phyloP scores from a whole-genome alignment of 1,284 basidiomycete genomes.

The Anthracocystis setariae region DNA sequence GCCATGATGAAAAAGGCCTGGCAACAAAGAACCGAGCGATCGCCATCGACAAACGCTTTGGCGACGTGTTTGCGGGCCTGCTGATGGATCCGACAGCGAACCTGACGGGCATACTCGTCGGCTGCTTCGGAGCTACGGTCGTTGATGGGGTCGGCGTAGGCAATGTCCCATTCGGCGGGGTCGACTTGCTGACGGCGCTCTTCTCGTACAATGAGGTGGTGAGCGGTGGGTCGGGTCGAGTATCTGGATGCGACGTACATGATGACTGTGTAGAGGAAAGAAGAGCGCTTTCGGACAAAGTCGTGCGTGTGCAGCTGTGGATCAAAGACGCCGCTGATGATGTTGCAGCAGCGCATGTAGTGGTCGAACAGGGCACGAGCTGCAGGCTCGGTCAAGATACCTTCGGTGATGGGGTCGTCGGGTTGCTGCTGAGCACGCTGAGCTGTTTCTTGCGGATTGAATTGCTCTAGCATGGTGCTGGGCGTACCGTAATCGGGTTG shows the following conservation, averaged over 20 bases:
- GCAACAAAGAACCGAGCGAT: conserved; percentile 43
- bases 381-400: conserved; percentile 39
- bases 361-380: conserved; percentile 43
- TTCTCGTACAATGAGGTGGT: conserved; percentile 36
- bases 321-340: conserved; percentile 40
- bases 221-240: conserved; percentile 29
- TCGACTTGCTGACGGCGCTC: conserved; percentile 25
- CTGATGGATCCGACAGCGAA: conserved; percentile 37
- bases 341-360: conserved; percentile 43
- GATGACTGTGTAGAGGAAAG: conserved; percentile 50
- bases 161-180: conserved; percentile 31
- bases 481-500: conserved; percentile 43
- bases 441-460: conserved; percentile 28
- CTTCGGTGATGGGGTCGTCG: conserved; percentile 46
- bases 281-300: conserved; percentile 47
- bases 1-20: conserved; percentile 51
- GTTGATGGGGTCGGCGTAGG: conserved; percentile 22
- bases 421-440: conserved; percentile 24
- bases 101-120: conserved; percentile 34
- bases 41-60: conserved; percentile 47
- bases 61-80: conserved; percentile 43
- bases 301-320: conserved; percentile 46
- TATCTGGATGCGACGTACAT: conserved; percentile 41
- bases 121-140: conserved; percentile 26
- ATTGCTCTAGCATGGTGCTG: conserved; percentile 25